Conservation (phyloP, 495 filamentous ascomycete genomes). For the Xylaria castorea region DNA sequence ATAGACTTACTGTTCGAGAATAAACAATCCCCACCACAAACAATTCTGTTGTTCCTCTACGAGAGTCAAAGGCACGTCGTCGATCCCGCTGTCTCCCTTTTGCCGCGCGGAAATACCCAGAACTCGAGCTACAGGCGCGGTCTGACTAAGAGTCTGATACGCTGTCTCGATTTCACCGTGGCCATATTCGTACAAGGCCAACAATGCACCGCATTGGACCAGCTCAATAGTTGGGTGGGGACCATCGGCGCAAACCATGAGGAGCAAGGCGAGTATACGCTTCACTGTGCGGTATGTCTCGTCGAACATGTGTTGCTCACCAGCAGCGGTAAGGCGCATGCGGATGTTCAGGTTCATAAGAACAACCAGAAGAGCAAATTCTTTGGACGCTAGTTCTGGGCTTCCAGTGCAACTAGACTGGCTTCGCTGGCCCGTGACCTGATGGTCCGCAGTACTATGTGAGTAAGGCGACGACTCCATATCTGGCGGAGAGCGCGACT, state of each 20-base stretch:
- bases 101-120: conserved; percentile 33
- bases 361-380: conserved; percentile 38
- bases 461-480: conserved; percentile 26
- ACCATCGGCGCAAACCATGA: conserved; percentile 36
- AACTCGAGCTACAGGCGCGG: conserved; percentile 29
- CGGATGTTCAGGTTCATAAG: conserved; percentile 42
- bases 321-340: conserved; percentile 38
- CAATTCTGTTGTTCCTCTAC: conserved; percentile 41
- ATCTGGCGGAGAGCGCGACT: conserved; percentile 27
- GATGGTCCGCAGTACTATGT: conserved; percentile 23
- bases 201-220: conserved; percentile 39
- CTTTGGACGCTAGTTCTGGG: conserved; percentile 30
- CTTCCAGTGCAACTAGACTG: conserved; percentile 7
- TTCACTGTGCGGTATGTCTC: conserved; percentile 40
- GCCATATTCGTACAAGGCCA: conserved; percentile 44
- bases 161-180: conserved; percentile 40
- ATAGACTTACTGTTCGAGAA: conserved; percentile 42
- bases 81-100: conserved; percentile 23
- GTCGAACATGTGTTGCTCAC: conserved; percentile 42
- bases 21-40: conserved; percentile 46
- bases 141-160: conserved; percentile 42
- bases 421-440: conserved; percentile 18
- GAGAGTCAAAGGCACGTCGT: conserved; percentile 29
- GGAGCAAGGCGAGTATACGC: conserved; percentile 35
- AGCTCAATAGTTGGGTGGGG: conserved; percentile 35